These are phyloP conservation scores for Allium sativum DNA, from an alignment of 106 monocot genomes.

Conservation along the genomic window DNA sequence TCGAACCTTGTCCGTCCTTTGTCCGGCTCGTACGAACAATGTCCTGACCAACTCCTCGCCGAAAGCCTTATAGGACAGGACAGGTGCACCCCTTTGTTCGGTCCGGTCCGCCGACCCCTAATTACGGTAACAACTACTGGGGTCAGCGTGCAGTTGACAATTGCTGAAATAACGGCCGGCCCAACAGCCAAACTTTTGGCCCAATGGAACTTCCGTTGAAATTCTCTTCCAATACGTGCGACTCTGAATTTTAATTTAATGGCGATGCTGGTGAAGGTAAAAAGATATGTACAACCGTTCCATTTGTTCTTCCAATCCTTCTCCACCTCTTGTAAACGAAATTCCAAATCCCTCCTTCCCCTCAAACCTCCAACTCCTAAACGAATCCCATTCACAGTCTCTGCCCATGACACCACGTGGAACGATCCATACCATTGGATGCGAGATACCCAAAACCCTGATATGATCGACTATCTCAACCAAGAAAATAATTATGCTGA, in stretches of 20 bases:
- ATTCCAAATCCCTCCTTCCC: constrained; percentile 3
- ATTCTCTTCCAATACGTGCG: too few species aligned
- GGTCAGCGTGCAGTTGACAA: too few species aligned
- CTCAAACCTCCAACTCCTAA: constrained; percentile 45
- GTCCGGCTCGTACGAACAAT: too few species aligned
- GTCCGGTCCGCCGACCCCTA: too few species aligned
- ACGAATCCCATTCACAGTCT: constrained; percentile 55
- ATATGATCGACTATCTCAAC: constrained; percentile 41
- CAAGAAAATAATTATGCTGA: constrained; percentile 71
- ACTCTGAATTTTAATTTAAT: not conserved
- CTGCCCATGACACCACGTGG: constrained; percentile 71
- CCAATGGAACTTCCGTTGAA: too few species aligned
- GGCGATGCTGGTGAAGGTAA: not conserved
- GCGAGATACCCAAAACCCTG: constrained; percentile 63
- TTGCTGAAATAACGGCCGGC: too few species aligned
- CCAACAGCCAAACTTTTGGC: too few species aligned
- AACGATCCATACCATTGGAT: constrained; percentile 89
- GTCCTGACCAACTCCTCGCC: too few species aligned
- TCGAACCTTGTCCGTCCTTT: too few species aligned
- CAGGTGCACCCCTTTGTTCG: too few species aligned
- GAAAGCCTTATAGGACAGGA: too few species aligned
- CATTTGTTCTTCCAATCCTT: not conserved
- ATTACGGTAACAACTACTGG: too few species aligned
- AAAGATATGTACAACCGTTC: not conserved
- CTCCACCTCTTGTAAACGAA: constrained; percentile 24